A percentile compares a stretch with the other conserved stretches of the same genome.
Conservation (phyloP, 2,329 filamentous ascomycete genomes). For the Talaromyces atroroseus region DNA sequence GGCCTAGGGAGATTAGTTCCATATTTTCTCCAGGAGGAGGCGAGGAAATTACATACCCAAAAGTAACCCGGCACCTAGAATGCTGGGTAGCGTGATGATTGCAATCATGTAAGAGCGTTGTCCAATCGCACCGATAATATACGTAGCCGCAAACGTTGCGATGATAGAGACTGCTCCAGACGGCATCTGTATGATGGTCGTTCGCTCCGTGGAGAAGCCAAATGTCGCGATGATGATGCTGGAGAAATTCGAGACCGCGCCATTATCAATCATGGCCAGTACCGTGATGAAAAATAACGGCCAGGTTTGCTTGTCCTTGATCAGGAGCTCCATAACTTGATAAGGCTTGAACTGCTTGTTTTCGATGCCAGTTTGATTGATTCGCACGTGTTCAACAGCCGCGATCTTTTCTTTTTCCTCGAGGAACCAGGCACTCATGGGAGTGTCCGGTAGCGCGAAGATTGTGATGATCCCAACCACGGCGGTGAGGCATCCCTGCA, state of each 20-base stretch:
- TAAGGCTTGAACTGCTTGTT: neutral
- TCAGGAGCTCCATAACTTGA: neutral
- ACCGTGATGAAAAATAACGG: neutral
- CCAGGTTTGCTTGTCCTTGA: neutral
- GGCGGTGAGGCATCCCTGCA: neutral
- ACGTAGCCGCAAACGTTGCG: neutral
- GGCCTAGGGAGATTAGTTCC: neutral
- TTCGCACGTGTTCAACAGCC: conserved; percentile 37
- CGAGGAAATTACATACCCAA: neutral
- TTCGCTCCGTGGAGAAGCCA: neutral
- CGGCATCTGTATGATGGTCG: neutral
- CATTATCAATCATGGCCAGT: neutral
- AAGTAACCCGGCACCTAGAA: neutral
- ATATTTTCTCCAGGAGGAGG: too few relatives aligned
- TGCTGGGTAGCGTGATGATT: neutral
- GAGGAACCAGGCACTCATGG: conserved; percentile 37
- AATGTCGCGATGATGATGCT: conserved; percentile 1
- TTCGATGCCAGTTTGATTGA: conserved; percentile 46
- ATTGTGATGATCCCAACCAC: neutral
- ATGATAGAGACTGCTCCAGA: neutral
- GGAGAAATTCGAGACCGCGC: neutral
- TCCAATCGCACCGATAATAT: neutral
- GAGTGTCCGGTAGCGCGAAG: conserved; percentile 39
- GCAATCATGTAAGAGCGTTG: neutral
- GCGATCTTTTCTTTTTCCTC: conserved; percentile 33